phyloP scores from a whole-genome alignment of 73 alveolate genomes.

The Diophrys sp. region DNA sequence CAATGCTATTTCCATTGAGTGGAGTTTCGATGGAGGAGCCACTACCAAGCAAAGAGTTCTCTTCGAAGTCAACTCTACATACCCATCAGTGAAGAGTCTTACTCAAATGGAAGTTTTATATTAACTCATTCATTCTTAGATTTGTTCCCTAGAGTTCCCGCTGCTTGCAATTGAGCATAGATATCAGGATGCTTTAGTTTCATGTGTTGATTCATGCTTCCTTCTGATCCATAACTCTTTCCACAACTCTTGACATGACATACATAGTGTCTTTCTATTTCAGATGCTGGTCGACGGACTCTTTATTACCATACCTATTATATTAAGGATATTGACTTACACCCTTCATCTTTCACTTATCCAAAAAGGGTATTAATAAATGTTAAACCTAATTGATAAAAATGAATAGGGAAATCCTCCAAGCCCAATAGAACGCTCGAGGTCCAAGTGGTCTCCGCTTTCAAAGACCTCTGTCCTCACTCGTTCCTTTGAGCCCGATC shows the following conservation, averaged over 20 bases:
- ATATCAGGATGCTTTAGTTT: constrained; percentile 63
- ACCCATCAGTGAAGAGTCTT: constrained; percentile 73
- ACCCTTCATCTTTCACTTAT: background rate
- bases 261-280: constrained; percentile 58
- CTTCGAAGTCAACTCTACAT: constrained; percentile 43
- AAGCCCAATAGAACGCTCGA: too few species aligned
- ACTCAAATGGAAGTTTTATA: too few species aligned
- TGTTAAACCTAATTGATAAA: too few species aligned
- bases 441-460: too few species aligned
- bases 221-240: constrained; percentile 53
- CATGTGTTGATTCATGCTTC: constrained; percentile 58
- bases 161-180: constrained; percentile 2
- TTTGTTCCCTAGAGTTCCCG: background rate
- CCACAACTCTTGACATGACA: background rate
- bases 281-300: constrained; percentile 48
- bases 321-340: background rate
- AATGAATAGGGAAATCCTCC: too few species aligned
- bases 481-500: too few species aligned
- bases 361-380: too few species aligned
- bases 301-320: background rate
- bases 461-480: too few species aligned
- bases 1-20: constrained; percentile 64
- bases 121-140: background rate
- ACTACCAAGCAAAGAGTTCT: constrained; percentile 36
- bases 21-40: constrained; percentile 44